Conservation (phyloP, 2,329 filamentous ascomycete genomes). For the Cladophialophora psammophila region DNA sequence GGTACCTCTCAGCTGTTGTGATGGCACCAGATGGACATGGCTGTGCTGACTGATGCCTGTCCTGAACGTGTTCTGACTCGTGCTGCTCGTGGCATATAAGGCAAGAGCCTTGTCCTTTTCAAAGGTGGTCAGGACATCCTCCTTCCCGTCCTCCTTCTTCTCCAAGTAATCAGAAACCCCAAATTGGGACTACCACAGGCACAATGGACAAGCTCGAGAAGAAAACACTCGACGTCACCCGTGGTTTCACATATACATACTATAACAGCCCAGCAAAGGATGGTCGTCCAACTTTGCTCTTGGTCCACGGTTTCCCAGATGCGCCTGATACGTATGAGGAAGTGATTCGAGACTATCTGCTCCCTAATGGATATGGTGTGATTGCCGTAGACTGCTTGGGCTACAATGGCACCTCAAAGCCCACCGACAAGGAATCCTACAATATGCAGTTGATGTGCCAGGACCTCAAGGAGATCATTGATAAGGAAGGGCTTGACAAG, state of each 20-base stretch:
- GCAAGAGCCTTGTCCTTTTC: conserved; percentile 1
- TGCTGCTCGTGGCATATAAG: not conserved
- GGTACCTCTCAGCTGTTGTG: not conserved
- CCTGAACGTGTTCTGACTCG: not conserved
- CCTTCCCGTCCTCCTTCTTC: not conserved
- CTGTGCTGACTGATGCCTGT: not conserved
- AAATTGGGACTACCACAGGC: not conserved
- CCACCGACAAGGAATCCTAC: conserved; percentile 49
- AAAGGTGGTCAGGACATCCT: not conserved
- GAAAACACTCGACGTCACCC: conserved; percentile 28
- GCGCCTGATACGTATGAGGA: conserved; percentile 53
- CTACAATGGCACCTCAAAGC: conserved; percentile 52
- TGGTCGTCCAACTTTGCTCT: conserved; percentile 46
- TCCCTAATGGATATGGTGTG: conserved; percentile 51
- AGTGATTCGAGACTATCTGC: conserved; percentile 50
- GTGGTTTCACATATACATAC: conserved; percentile 50
- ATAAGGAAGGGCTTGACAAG: conserved; percentile 47
- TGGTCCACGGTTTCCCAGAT: conserved; percentile 61
- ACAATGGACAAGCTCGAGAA: conserved; percentile 27
- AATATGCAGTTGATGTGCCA: conserved; percentile 45
- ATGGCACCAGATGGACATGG: not conserved
- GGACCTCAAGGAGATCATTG: conserved; percentile 53
- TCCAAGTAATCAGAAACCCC: not conserved
- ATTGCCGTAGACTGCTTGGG: conserved; percentile 52
- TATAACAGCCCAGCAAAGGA: conserved; percentile 44